Evolutionary conservation across 1,284 basidiomycete species (phyloP), one percentile per base, ranked within the genome.

Genomic region (Xerocomus nothofagi): DNA sequence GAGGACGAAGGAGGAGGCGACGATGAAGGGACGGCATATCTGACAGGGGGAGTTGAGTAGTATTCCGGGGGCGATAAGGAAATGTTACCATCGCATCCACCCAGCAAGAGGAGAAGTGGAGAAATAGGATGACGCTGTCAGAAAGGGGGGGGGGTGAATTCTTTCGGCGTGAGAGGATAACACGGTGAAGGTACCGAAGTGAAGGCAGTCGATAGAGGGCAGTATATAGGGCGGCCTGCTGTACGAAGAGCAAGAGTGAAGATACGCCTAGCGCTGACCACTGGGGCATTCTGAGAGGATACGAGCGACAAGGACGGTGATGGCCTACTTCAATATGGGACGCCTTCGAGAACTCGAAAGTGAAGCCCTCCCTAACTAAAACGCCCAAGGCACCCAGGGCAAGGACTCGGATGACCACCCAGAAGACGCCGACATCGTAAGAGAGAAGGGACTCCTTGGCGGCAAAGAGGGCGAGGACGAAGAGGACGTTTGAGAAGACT

Each of bases 361-460:
- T 79, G 39, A 73, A 56, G 2, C 67, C 74, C 54, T 83, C 80
- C 81, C 84, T 82, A 14, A 79, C 65, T 29, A 86, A 53, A 38
- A 79, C 75, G 18, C 78, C 81, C 43, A 87, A 59, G 20, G 78
- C 84, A 29, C 79, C 83, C 57, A 80, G 80, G 4, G 82, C 84
- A 44, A 89, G 71, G 37, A 86, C 74, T 53, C 86, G 72, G 70
- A 88, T 82, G 26, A 84, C 72, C 18, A 86, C 72, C 88, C 86
- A 88, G 61, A 88, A 84, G 6, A 85, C 78, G 11, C 84, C 84
- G 18, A 84, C 76, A 66, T 87, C 81, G 41, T 77, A 75, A 20
- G 78, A 72, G 40, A 89, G 68, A 3, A 88, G 65, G 71, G 79
- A 81, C 57, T 83, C 82, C 67, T 85, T 87, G 34, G 78, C 74